Conservation (phyloP, 2,329 filamentous ascomycete genomes). For the Dichotomopilus funicola region DNA sequence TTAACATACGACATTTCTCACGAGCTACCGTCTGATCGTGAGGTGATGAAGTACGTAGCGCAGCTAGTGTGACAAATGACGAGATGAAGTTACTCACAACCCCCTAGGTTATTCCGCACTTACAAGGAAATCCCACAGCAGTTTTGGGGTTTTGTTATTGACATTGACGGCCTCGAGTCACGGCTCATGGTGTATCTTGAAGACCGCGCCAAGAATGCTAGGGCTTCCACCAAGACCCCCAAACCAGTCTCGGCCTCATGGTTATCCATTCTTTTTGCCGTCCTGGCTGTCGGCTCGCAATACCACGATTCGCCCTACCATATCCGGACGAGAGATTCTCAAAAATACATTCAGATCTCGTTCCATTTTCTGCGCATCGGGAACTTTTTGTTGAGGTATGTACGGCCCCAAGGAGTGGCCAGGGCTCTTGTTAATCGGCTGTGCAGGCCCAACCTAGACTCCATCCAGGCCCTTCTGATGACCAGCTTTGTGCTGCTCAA, state of each 20-base stretch:
- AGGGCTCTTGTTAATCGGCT: background rate
- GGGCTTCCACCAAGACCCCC: slow-evolving; percentile 38
- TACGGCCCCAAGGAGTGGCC: background rate
- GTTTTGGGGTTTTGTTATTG: slow-evolving; percentile 62
- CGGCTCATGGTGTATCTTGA: slow-evolving; percentile 60
- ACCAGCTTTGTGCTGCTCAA: slow-evolving; percentile 59
- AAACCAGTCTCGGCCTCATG: slow-evolving; percentile 56
- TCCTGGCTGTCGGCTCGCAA: slow-evolving; percentile 59
- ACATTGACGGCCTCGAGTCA: slow-evolving; percentile 59
- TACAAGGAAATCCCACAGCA: slow-evolving; percentile 63
- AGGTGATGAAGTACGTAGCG: slow-evolving; percentile 55
- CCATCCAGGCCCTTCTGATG: slow-evolving; percentile 57
- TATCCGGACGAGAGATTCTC: slow-evolving; percentile 51
- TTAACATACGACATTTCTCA: slow-evolving; percentile 54
- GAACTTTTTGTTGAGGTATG: slow-evolving; percentile 54
- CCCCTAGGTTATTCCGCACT: slow-evolving; percentile 51
- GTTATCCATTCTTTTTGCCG: slow-evolving; percentile 59
- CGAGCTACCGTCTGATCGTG: slow-evolving; percentile 57
- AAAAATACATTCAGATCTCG: slow-evolving; percentile 56
- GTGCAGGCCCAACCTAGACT: slow-evolving; percentile 57
- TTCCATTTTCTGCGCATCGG: slow-evolving; percentile 59
- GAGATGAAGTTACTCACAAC: background rate
- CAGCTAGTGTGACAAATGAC: background rate
- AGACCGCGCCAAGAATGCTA: slow-evolving; percentile 52
- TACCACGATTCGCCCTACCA: slow-evolving; percentile 61